phyloP scores from a whole-genome alignment of 169 alveolate genomes.

The Babesia caballi region DNA sequence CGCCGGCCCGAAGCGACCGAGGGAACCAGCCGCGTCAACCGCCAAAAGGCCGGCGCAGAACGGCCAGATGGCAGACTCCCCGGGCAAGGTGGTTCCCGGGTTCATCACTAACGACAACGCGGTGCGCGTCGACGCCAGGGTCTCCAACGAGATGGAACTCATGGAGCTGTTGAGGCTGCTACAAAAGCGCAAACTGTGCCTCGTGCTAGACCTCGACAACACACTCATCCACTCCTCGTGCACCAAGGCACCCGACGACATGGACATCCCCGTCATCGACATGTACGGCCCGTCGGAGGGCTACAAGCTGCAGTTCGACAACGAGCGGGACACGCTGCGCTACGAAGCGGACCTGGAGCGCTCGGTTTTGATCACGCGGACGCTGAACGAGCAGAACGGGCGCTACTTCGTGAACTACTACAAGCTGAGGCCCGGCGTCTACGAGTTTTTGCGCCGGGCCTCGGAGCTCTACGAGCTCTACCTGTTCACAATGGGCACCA shows the following conservation, averaged over 20 bases:
- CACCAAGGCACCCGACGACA: slow-evolving; percentile 51
- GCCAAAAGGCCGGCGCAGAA: slow-evolving; percentile 2
- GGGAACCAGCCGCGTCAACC: neutral
- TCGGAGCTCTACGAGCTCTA: slow-evolving; percentile 70
- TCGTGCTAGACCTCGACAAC: slow-evolving; percentile 80
- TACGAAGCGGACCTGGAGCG: slow-evolving; percentile 66
- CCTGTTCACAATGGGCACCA: slow-evolving; percentile 82
- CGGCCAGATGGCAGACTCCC: neutral
- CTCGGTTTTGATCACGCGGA: slow-evolving; percentile 55
- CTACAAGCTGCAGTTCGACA: slow-evolving; percentile 29
- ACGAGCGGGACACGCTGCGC: slow-evolving; percentile 52
- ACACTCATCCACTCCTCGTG: slow-evolving; percentile 80
- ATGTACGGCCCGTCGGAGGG: slow-evolving; percentile 42
- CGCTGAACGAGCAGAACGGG: slow-evolving; percentile 59
- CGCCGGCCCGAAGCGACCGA: neutral
- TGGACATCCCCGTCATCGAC: slow-evolving; percentile 44
- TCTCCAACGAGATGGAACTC: slow-evolving; percentile 67
- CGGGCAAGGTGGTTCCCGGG: slow-evolving; percentile 59
- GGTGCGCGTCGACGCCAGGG: slow-evolving; percentile 52
- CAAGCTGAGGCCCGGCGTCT: slow-evolving; percentile 83
- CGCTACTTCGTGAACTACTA: slow-evolving; percentile 57
- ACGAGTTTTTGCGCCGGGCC: slow-evolving; percentile 66
- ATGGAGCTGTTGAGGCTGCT: slow-evolving; percentile 52
- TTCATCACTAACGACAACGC: slow-evolving; percentile 65
- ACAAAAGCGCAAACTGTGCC: slow-evolving; percentile 68